Conservation (phyloP, 2,329 filamentous ascomycete genomes). For the Cladosporium sp. region DNA sequence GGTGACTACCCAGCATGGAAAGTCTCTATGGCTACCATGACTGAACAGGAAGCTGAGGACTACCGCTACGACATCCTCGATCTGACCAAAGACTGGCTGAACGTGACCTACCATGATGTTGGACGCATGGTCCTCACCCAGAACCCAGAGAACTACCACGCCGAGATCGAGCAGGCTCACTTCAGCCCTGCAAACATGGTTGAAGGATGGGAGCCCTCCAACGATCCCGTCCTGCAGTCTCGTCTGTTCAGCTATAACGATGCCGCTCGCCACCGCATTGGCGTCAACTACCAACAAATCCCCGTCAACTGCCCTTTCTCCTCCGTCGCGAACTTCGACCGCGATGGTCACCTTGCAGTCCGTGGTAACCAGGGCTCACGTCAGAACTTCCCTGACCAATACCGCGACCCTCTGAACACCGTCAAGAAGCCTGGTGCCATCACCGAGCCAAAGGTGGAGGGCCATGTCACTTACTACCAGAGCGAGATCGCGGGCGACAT, state of each 20-base stretch:
- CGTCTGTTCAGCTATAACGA: constrained; percentile 61
- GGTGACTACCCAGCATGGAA: constrained; percentile 49
- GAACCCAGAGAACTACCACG: constrained; percentile 60
- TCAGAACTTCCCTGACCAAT: constrained; percentile 15
- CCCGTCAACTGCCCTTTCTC: constrained; percentile 28
- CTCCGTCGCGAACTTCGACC: constrained; percentile 22
- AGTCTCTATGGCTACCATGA: constrained; percentile 52
- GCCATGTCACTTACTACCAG: constrained; percentile 21
- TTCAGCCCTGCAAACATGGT: constrained; percentile 63
- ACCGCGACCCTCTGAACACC: constrained; percentile 25
- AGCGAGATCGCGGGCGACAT: constrained; percentile 23
- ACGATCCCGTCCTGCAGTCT: constrained; percentile 58
- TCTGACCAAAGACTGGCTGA: constrained; percentile 52
- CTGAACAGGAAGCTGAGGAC: constrained; percentile 45
- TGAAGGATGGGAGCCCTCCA: constrained; percentile 57
- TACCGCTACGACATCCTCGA: constrained; percentile 52
- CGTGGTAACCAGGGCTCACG: constrained; percentile 24
- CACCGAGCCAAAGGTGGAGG: constrained; percentile 20
- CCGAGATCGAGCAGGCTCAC: constrained; percentile 62
- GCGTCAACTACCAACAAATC: constrained; percentile 47
- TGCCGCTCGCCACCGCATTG: constrained; percentile 45
- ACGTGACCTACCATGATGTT: constrained; percentile 38
- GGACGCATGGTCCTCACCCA: constrained; percentile 49
- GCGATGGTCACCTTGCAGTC: constrained; percentile 26
- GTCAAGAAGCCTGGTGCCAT: constrained; percentile 21